Evolutionary conservation across 2,329 filamentous ascomycete species (phyloP), one percentile per base, ranked within the genome.

Genomic region (Diaporthe helianthi): DNA sequence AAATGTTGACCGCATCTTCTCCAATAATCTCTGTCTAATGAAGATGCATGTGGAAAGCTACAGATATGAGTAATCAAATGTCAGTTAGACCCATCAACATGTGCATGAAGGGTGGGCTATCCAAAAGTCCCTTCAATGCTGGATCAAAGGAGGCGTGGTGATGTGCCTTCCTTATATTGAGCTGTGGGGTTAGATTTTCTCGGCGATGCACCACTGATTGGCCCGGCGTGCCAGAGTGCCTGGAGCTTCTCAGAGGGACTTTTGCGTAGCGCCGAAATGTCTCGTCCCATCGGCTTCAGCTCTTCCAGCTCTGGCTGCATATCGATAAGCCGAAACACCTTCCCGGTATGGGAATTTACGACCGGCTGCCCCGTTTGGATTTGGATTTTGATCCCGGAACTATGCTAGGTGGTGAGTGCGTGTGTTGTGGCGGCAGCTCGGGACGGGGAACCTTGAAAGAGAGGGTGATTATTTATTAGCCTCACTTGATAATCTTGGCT

Each of bases 121-220:
- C 26, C n/a, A 63, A 61, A 49, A 29, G 58, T 49, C 58, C 58
- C 58, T 63, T 47, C 2, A n/a, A n/a, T n/a, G n/a, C n/a, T n/a
- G n/a, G 44, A 5, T 44, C 29, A 36, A 26, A 36, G 29, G 13
- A 49, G 29, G n/a, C 29, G 9, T 24, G 44, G 13, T 33, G 44
- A 63, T 24, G 58, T 63, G 58, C 41, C n/a, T n/a, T n/a, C n/a
- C n/a, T 49, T 36, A 63, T 63, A 63, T 49, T 63, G 44, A 12
- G 58, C 7, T 31, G 58, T 63, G 58, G 58, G 58, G 58, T 36
- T 41, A 19, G n/a, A 36, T 24, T 49, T n/a, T 49, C 58, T 63
- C n/a, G 58, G 44, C 58, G 7, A 63, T 63, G 58, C 58, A 63
- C n/a, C 41, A 63, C 12, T 36, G 58, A 63, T 49, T 63, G 58